Evolutionary conservation across 352 stramenopile genomes (phyloP), one percentile per base, ranked within the genome.

Genomic region (Pythium phragmitis): DNA sequence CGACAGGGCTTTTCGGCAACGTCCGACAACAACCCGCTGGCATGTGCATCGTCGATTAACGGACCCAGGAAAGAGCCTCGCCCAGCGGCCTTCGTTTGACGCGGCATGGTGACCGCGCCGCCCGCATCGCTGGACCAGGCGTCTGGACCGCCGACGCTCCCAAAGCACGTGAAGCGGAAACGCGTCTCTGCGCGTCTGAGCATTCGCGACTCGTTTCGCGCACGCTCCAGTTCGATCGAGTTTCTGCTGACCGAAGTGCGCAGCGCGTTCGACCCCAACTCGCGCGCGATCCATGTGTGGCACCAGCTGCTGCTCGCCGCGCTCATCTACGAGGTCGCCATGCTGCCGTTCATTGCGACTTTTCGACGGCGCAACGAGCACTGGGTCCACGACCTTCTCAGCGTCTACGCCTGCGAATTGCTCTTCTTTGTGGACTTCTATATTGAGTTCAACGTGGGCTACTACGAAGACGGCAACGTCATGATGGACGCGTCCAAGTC

Each of bases 371-470:
- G 26, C 13, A 34, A 51, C 13, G 36, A 63, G 1, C 53, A 65
- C 1, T 73, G 69, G 65, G 54, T 60, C 6, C 61, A 70, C 7
- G 66, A 80, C 37, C 45, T 87, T 9, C 47, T 76, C 16, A 42
- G 72, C 8, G 34, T 89, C 4, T 87, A 88, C 67, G 63, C 56
- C 0, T 87, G 78, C 41, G 82, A 91, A 41, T 23, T 82, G 21
- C 63, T 91, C 21, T 91, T 91, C 43, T 30, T 78, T 1, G 58
- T 57, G 4, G 82, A 91, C 48, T 56, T 91, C 39, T 87, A 80
- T 43, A 75, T 87, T 23, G 73, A 91, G 50, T 69, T 91, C 37
- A 85, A 91, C 49, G 89, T 66, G 19, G 82, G 80, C 8, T 91
- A 79, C 67, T 91, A 91, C 64, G 75, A 88, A 47, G 76, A 72